phyloP scores from a whole-genome alignment of 2,329 filamentous ascomycete species.

The Parastagonospora avenae region DNA sequence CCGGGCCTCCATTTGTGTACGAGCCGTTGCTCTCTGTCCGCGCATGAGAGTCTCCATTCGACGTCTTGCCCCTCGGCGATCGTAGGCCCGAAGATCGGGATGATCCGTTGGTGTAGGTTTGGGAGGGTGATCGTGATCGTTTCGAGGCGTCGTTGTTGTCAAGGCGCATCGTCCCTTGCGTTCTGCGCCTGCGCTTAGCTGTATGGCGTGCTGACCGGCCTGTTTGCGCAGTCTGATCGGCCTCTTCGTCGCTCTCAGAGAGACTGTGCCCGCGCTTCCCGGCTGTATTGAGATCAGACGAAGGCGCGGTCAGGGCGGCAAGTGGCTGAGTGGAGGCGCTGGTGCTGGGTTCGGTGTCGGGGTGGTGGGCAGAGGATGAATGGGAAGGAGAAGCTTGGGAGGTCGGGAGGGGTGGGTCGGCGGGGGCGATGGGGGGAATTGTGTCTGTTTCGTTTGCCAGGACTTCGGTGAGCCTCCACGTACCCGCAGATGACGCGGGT shows the following conservation, averaged over 20 bases:
- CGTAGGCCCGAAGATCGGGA: constrained; percentile 41
- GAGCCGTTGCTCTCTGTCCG: constrained; percentile 52
- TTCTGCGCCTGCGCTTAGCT: constrained; percentile 50
- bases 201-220: constrained; percentile 43
- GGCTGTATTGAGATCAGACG: constrained; percentile 19
- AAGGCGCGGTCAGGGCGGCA: constrained; percentile 17
- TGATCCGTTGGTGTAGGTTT: constrained; percentile 47
- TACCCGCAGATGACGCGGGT: constrained; percentile 41
- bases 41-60: constrained; percentile 49
- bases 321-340: constrained; percentile 18
- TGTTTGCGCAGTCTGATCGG: constrained; percentile 23
- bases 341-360: constrained; percentile 23
- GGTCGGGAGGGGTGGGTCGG: constrained; percentile 67
- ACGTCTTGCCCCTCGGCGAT: constrained; percentile 42
- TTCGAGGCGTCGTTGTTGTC: constrained; percentile 50
- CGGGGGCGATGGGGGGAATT: constrained; percentile 68
- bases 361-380: constrained; percentile 40
- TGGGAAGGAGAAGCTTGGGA: constrained; percentile 54
- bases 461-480: constrained; percentile 54
- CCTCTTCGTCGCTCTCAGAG: constrained; percentile 34
- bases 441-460: constrained; percentile 73
- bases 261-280: constrained; percentile 42
- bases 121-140: constrained; percentile 43
- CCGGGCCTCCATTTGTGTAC: constrained; percentile 48
- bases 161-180: constrained; percentile 51